A percentile compares a stretch with the other conserved stretches of the same genome.
Evolutionary conservation across 805 yeast genomes (phyloP).

Genomic region (Groenewaldozyma tartarivorans): DNA sequence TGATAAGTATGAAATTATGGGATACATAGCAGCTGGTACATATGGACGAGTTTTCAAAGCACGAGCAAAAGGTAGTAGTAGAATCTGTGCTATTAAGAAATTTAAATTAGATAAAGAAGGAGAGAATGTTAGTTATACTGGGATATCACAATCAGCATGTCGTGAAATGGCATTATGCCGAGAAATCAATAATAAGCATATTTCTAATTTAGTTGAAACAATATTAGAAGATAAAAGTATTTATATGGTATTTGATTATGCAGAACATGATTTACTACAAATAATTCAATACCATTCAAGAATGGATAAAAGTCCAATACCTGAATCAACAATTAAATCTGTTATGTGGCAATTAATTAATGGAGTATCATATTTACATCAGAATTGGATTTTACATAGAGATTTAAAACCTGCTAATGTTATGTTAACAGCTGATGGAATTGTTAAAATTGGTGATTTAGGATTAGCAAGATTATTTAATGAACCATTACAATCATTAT

Average conservation of each 20-base stretch:
- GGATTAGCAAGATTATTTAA: constrained; percentile 85
- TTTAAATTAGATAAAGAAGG: constrained; percentile 92
- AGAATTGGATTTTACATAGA: constrained; percentile 92
- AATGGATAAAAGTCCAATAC: constrained; percentile 71
- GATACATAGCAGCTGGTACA: constrained; percentile 97
- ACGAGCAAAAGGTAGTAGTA: constrained; percentile 31
- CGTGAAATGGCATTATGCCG: constrained; percentile 93
- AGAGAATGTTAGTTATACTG: constrained; percentile 81
- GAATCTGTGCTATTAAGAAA: constrained; percentile 79
- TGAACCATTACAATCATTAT: constrained; percentile 76
- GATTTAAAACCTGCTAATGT: constrained; percentile 97
- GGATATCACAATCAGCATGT: constrained; percentile 91
- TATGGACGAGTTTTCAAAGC: constrained; percentile 94
- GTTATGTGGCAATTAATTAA: constrained; percentile 86
- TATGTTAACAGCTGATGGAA: constrained; percentile 84
- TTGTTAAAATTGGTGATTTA: constrained; percentile 91
- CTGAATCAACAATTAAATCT: constrained; percentile 69
- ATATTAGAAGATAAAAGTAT: constrained; percentile 81
- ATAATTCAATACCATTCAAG: constrained; percentile 92
- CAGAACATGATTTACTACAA: constrained; percentile 91
- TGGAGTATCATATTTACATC: constrained; percentile 86
- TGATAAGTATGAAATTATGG: constrained; percentile 78
- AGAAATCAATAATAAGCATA: constrained; percentile 71
- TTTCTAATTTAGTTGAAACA: constrained; percentile 72
- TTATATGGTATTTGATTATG: constrained; percentile 91